These are phyloP conservation scores for Agastache rugosa DNA, from an alignment of 257 asterid species.

Conservation along the genomic window DNA sequence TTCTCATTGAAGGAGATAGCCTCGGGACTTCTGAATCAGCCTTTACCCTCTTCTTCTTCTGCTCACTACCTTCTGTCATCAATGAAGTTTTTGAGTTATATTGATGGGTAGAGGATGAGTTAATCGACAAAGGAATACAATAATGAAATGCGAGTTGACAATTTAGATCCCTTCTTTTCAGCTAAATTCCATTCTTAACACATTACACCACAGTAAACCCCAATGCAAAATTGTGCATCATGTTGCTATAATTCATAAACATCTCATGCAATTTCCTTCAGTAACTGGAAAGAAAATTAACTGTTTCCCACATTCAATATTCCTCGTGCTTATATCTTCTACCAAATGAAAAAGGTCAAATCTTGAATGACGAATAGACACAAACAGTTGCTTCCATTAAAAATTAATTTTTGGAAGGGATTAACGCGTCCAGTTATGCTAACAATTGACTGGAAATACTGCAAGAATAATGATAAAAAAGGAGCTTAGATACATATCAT, in stretches of 20 bases:
- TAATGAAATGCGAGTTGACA: background rate
- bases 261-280: conserved; percentile 21
- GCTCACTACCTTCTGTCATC: conserved; percentile 82
- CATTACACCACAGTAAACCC: background rate
- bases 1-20: conserved; percentile 68
- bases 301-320: background rate
- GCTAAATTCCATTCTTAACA: conserved; percentile 20
- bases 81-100: conserved; percentile 39
- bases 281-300: background rate
- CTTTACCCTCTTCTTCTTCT: conserved; percentile 84
- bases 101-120: conserved; percentile 16
- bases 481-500: conserved; percentile 26
- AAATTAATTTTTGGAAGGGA: conserved; percentile 29
- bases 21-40: conserved; percentile 75
- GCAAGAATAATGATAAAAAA: conserved; percentile 40
- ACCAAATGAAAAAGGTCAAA: conserved; percentile 8
- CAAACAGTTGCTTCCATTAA: background rate
- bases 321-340: background rate
- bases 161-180: conserved; percentile 21
- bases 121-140: conserved; percentile 1
- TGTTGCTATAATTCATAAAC: conserved; percentile 13
- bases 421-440: conserved; percentile 71
- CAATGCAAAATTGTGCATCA: background rate
- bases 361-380: conserved; percentile 5
- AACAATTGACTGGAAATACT: conserved; percentile 80